A percentile compares a stretch with the other conserved stretches of the same genome.
Evolutionary conservation across 2,329 filamentous ascomycete species (phyloP).

Genomic region (Botrytis deweyae): DNA sequence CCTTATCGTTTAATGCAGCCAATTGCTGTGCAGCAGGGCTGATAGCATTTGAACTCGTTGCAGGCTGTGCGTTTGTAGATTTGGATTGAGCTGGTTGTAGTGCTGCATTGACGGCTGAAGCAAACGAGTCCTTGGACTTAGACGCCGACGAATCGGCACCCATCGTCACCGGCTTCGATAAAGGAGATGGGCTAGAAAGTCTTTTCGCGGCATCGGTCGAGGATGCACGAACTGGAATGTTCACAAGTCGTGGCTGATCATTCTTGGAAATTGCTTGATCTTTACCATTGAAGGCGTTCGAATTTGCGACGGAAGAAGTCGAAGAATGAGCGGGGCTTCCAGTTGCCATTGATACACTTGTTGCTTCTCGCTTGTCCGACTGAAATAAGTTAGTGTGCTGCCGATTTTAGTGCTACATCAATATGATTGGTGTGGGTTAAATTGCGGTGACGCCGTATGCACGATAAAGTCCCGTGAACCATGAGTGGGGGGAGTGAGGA

Average conservation of each 20-base stretch:
- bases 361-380: constrained; percentile 59
- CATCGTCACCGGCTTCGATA: constrained; percentile 70
- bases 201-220: constrained; percentile 62
- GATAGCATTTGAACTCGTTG: constrained; percentile 40
- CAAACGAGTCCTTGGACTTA: constrained; percentile 46
- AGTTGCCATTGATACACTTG: constrained; percentile 42
- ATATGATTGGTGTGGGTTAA: constrained; percentile 38
- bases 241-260: constrained; percentile 56
- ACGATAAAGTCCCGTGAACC: constrained; percentile 25
- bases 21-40: constrained; percentile 78
- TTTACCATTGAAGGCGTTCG: constrained; percentile 40
- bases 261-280: constrained; percentile 48
- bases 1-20: constrained; percentile 82
- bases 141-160: constrained; percentile 50
- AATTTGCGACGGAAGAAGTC: constrained; percentile 26
- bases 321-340: constrained; percentile 46
- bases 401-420: constrained; percentile 30
- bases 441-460: constrained; percentile 31
- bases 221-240: constrained; percentile 61
- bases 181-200: constrained; percentile 65
- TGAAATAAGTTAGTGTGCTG: constrained; percentile 50
- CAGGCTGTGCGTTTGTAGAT: constrained; percentile 37
- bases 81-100: constrained; percentile 36
- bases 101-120: constrained; percentile 41
- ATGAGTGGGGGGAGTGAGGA: constrained; percentile 19